A percentile compares a stretch with the other conserved stretches of the same genome.
phyloP scores from a whole-genome alignment of 305 asterid species.

The Rubia balearica region DNA sequence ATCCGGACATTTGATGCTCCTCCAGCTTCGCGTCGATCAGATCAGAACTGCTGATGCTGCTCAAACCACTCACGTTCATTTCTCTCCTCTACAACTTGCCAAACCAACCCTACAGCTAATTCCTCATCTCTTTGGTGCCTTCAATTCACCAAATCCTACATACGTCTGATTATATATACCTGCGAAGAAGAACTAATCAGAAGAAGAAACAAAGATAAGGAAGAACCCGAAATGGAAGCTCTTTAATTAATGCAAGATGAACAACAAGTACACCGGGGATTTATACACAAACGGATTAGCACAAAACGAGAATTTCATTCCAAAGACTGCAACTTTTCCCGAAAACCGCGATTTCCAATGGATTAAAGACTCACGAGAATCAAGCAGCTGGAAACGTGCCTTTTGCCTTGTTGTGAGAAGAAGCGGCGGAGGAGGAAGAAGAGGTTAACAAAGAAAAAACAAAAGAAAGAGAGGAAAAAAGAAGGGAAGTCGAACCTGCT shows the following conservation, averaged over 20 bases:
- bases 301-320: neutral
- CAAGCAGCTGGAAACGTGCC: neutral
- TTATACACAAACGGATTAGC: neutral
- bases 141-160: neutral
- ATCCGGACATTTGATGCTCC: slow-evolving; percentile 90
- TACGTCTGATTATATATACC: too few relatives aligned
- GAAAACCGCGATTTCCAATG: neutral
- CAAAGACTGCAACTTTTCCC: neutral
- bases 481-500: slow-evolving; percentile 31
- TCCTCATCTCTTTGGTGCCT: neutral
- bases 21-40: slow-evolving; percentile 96
- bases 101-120: neutral
- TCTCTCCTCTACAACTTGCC: neutral
- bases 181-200: neutral
- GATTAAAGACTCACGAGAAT: neutral
- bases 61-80: slow-evolving; percentile 65
- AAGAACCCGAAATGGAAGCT: neutral
- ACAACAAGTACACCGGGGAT: neutral
- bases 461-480: neutral
- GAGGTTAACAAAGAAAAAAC: neutral
- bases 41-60: slow-evolving; percentile 67
- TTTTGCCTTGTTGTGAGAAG: neutral
- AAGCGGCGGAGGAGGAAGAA: neutral
- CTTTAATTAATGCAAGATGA: too few relatives aligned
- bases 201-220: neutral